Conservation (phyloP, 345 rosid species). For the Luvunga scandens region DNA sequence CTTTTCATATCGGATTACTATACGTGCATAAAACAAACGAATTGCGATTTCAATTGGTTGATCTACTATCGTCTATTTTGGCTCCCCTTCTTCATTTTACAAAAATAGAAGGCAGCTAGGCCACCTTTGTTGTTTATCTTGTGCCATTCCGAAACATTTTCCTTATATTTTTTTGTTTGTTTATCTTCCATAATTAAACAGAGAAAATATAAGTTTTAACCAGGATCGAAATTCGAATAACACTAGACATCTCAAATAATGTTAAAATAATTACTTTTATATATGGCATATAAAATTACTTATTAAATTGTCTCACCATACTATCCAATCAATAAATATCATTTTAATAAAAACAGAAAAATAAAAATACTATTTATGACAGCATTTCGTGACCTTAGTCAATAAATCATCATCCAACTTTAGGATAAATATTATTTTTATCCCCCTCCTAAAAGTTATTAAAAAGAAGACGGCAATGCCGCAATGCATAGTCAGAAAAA, state of each 20-base stretch:
- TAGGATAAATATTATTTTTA: not conserved
- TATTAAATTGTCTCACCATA: too few species aligned
- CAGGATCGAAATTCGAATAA: too few species aligned
- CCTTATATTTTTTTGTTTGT: not conserved
- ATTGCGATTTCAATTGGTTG: not conserved
- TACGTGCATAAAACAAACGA: not conserved
- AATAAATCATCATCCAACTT: not conserved
- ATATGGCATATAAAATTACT: too few species aligned
- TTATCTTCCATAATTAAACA: not conserved
- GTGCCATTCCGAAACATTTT: not conserved
- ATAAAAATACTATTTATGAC: too few species aligned
- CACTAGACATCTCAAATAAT: too few species aligned
- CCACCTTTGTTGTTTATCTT: not conserved
- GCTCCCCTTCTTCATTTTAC: not conserved
- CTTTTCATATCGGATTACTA: not conserved
- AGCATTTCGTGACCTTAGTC: not conserved
- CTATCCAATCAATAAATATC: too few species aligned
- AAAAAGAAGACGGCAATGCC: not conserved
- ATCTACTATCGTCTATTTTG: not conserved
- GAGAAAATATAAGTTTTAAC: not conserved
- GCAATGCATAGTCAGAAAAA: not conserved
- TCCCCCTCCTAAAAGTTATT: not conserved
- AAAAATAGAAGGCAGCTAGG: too few species aligned
- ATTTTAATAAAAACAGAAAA: too few species aligned
- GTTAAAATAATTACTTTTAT: too few species aligned